These are phyloP conservation scores for Rhodotorula babjevae DNA, from an alignment of 768 basidiomycete species.

Conservation along the genomic window DNA sequence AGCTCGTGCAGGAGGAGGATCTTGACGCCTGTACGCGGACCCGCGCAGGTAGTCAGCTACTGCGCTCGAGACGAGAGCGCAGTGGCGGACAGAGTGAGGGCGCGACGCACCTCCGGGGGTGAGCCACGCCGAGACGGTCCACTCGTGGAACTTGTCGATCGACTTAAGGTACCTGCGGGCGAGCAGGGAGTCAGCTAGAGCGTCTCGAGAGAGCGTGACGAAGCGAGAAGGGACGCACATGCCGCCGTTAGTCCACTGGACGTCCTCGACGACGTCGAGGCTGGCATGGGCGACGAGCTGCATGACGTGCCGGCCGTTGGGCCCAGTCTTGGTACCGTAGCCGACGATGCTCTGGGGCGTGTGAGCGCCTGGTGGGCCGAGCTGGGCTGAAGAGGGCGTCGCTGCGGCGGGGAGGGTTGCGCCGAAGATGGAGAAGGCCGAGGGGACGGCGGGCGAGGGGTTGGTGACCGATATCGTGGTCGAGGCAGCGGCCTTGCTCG, in stretches of 20 bases:
- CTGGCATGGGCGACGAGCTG: slow-evolving; percentile 99
- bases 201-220: not conserved
- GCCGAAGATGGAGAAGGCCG: slow-evolving; percentile 46
- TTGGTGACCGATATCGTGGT: slow-evolving; percentile 34
- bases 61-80: too few relatives aligned
- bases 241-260: slow-evolving; percentile 68
- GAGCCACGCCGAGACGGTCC: slow-evolving; percentile 93
- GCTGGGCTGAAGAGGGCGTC: not conserved
- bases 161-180: slow-evolving; percentile 78
- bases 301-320: slow-evolving; percentile 63
- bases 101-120: slow-evolving; percentile 84
- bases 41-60: not conserved
- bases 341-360: slow-evolving; percentile 15
- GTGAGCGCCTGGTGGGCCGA: not conserved
- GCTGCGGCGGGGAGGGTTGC: slow-evolving; percentile 2
- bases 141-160: slow-evolving; percentile 97
- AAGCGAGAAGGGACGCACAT: slow-evolving; percentile 32
- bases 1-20: slow-evolving; percentile 88
- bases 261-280: slow-evolving; percentile 89
- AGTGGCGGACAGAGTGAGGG: not conserved
- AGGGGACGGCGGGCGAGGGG: slow-evolving; percentile 44
- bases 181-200: not conserved
- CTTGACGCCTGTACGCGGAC: slow-evolving; percentile 70
- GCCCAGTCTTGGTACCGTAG: slow-evolving; percentile 39
- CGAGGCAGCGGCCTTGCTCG: slow-evolving; percentile 42